phyloP scores from a whole-genome alignment of 352 stramenopile species.

The Ophiocytium majus region DNA sequence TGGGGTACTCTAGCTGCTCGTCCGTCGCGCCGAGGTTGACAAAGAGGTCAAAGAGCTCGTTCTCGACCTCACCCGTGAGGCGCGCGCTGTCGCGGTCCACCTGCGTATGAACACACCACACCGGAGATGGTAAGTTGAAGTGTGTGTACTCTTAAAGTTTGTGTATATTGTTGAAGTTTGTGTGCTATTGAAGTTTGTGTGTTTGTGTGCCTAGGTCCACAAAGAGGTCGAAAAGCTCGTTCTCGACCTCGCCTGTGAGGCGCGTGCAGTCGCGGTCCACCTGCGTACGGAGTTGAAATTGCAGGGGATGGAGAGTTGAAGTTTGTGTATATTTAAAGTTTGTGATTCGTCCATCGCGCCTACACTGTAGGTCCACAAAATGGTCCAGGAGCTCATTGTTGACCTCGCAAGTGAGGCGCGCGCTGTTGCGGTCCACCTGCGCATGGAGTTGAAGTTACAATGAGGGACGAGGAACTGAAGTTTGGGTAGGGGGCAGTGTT shows the following conservation, averaged over 20 bases:
- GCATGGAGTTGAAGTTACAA: too few relatives aligned
- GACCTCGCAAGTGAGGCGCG: slow-evolving; percentile 79
- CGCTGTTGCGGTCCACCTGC: slow-evolving; percentile 85
- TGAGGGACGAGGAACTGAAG: too few relatives aligned
- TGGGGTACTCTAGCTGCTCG: slow-evolving; percentile 92
- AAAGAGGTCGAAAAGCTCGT: slow-evolving; percentile 95
- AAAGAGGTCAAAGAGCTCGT: slow-evolving; percentile 95
- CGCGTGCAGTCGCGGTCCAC: slow-evolving; percentile 85
- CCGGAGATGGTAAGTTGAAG: too few relatives aligned
- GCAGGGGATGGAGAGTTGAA: too few relatives aligned
- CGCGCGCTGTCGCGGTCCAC: slow-evolving; percentile 86
- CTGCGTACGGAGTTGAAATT: too few relatives aligned
- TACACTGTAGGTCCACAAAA: slow-evolving; percentile 89
- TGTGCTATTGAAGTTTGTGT: too few relatives aligned
- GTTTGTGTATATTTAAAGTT: too few relatives aligned
- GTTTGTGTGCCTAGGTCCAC: slow-evolving; percentile 79
- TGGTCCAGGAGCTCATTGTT: slow-evolving; percentile 95
- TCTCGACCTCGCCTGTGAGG: slow-evolving; percentile 85
- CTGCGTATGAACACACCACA: too few relatives aligned
- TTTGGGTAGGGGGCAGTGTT: too few relatives aligned
- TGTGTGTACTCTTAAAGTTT: too few relatives aligned
- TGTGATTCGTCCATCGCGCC: too few relatives aligned
- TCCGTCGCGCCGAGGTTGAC: slow-evolving; percentile 82
- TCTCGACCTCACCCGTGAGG: slow-evolving; percentile 85
- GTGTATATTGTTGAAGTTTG: too few relatives aligned